Evolutionary conservation across 2,329 filamentous ascomycete species (phyloP), one percentile per base, ranked within the genome.

Genomic region (Massarina eburnea): DNA sequence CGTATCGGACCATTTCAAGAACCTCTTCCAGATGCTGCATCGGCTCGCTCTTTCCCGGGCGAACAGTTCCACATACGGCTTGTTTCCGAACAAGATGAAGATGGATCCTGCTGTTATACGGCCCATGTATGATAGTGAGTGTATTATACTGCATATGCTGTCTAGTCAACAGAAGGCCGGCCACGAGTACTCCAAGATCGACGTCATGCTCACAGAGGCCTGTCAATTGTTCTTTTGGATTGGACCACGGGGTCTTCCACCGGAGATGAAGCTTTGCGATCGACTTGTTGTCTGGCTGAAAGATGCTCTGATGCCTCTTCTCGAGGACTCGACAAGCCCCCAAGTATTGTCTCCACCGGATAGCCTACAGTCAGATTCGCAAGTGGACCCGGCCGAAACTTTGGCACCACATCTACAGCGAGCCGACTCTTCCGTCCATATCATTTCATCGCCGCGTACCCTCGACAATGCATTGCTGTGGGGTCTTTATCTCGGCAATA

Each of bases 161-260:
- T 26, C 47, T 9, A 38, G 42, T n/a, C 57, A 62, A 26, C 55
- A 51, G 19, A 22, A 39, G 15, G 33, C 39, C 3, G 24, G 29
- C 2, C 48, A 52, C 27, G 10, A 24, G 7, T 54, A 49, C 15
- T 46, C 56, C 8, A 37, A 49, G 2, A 21, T 53, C 9, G 56
- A 61, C 37, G 41, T 56, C 6, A 37, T 61, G 8, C 46, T 59
- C 1, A 43, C 51, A 10, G 53, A 58, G 21, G 41, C 43, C 6
- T 58, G 51, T 19, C 57, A 61, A 19, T 26, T 61, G 8, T 58
- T 52, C 37, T 48, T 56, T 32, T 58, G 54, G 50, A 52, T 47
- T 7, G 50, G 52, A 3, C 42, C 49, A 1, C 24, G 57, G n/a
- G 18, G 24, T 2, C 29, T 59, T 9, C 53, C 59, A 7, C 53